phyloP scores from a whole-genome alignment of 148 eudicot genomes.

The Gaultheria prostrata region DNA sequence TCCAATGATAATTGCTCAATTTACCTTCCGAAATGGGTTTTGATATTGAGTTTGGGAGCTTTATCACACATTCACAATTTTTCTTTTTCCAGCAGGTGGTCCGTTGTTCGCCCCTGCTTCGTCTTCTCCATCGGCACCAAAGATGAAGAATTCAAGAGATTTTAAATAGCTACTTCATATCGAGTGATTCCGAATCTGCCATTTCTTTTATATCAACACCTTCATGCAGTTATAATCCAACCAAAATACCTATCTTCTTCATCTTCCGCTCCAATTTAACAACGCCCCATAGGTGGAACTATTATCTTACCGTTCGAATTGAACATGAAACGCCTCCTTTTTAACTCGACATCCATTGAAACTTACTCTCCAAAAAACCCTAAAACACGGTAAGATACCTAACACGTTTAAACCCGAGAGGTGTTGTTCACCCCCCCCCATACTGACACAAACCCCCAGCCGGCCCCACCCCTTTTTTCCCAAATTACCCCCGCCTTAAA shows the following conservation, averaged over 20 bases:
- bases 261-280: background rate
- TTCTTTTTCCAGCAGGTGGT: background rate
- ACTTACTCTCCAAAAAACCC: background rate
- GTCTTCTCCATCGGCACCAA: background rate
- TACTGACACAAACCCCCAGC: too few species aligned
- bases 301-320: background rate
- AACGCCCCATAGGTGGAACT: background rate
- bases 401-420: background rate
- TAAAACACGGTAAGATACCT: background rate
- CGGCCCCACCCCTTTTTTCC: too few species aligned
- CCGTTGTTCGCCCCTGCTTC: background rate
- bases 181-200: too few species aligned
- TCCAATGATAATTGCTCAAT: background rate
- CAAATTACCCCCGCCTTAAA: too few species aligned
- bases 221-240: too few species aligned
- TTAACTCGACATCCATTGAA: background rate
- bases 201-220: too few species aligned
- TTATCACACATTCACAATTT: background rate
- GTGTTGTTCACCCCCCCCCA: too few species aligned
- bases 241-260: too few species aligned
- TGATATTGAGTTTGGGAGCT: background rate
- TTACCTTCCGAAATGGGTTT: background rate
- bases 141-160: background rate
- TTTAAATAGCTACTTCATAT: background rate
- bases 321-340: background rate